Evolutionary conservation across 108 stramenopile genomes (phyloP), one percentile per base, ranked within the genome.

Genomic region (Nannochloropsis salina): DNA sequence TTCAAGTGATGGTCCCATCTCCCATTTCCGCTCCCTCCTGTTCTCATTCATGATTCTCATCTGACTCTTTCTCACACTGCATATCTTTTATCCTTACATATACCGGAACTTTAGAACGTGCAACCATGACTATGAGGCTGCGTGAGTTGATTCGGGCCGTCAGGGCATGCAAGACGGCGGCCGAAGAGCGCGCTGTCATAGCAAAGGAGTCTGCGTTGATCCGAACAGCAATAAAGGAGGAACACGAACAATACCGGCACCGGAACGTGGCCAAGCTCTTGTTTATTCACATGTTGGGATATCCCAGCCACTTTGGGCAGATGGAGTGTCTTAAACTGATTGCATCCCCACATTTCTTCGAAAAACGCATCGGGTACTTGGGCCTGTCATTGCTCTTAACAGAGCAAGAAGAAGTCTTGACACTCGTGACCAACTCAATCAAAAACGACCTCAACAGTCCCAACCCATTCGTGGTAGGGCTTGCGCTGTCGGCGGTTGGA

Each of bases 251-350:
- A 84, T 98, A 94, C 88, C 94, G 98, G 42, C 97, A 99, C 88
- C 94, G 98, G 40, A 99, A 99, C 89, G 98, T 99, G 82, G 97
- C 97, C 51, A 99, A 99, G 90, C 92, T 99, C 20, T 91, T 99
- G n/a, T 99, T 97, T 87, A 97, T 99, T 92, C 98, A 99, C 92
- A 99, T 99, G 99, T 91, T 99, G 22, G 97, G 98, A 20, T 98
- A 99, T 86, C 96, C 98, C 51, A 98, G 96, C n/a, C 98, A 99
- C 93, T 99, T 97, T 90, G 99, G 97, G 80, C 99, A 99, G 89
- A 94, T 99, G 89, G 99, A 99, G 92, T 98, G 97, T 88, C 92
- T 99, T 89, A 98, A 98, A 91, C 93, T 99, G 31, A 97, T 96
- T 47, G 97, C 99, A n/a, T 96, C 96, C 6, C 96, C 95, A 21